Evolutionary conservation across 805 yeast species (phyloP).

Genomic region (Candida insectalens): DNA sequence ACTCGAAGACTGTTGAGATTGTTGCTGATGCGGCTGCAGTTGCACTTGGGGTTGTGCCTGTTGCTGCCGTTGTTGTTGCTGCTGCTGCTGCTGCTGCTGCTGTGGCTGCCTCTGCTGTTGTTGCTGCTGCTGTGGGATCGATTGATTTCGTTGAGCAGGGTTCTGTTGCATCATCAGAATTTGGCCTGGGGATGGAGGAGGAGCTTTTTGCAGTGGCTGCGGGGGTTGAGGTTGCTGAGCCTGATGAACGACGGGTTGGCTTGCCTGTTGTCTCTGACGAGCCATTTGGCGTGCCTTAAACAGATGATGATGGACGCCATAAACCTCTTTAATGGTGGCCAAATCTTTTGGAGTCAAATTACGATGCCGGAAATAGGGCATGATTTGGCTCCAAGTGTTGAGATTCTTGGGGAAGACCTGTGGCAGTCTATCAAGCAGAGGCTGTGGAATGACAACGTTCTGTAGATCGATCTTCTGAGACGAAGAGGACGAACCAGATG

Average conservation of each 20-base stretch:
- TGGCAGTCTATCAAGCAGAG: slow-evolving; percentile 57
- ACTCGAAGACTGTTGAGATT: background rate
- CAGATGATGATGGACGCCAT: slow-evolving; percentile 36
- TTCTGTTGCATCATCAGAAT: slow-evolving; percentile 5
- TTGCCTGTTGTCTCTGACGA: slow-evolving; percentile 19
- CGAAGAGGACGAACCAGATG: slow-evolving; percentile 8
- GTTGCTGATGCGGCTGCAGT: slow-evolving; percentile 3
- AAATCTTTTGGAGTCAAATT: slow-evolving; percentile 49
- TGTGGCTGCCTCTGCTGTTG: slow-evolving; percentile 2
- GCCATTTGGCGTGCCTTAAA: slow-evolving; percentile 4
- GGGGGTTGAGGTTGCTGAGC: slow-evolving; percentile 4
- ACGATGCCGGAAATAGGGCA: slow-evolving; percentile 47
- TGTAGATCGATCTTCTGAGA: slow-evolving; percentile 33
- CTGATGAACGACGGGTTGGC: slow-evolving; percentile 3
- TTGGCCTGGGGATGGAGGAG: background rate
- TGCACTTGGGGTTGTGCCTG: slow-evolving; percentile 1
- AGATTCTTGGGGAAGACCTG: slow-evolving; percentile 62
- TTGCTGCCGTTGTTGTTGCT: slow-evolving; percentile 5
- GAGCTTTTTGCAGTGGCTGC: background rate
- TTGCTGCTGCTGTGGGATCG: slow-evolving; percentile 3
- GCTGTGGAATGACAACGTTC: slow-evolving; percentile 63
- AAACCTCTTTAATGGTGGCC: slow-evolving; percentile 55
- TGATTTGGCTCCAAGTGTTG: slow-evolving; percentile 74
- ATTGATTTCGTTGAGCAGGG: slow-evolving; percentile 4
- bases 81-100: slow-evolving; percentile 3